These are phyloP conservation scores for Candida multigemmis DNA, from an alignment of 805 yeast species.

Conservation along the genomic window DNA sequence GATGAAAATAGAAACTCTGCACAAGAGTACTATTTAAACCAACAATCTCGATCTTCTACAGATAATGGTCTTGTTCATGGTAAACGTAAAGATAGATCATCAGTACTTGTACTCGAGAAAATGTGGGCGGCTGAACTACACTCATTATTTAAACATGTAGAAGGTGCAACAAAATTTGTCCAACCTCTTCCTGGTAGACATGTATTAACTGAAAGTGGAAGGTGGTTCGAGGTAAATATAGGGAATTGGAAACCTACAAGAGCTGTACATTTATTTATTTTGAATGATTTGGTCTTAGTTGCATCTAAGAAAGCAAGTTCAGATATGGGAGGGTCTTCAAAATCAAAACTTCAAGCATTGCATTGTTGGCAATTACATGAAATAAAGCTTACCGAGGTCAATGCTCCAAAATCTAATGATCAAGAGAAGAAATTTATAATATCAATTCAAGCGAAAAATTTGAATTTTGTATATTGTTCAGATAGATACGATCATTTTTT, in stretches of 20 bases:
- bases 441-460: conserved; percentile 37
- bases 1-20: too few relatives aligned
- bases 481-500: conserved; percentile 49
- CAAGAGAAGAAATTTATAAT: conserved; percentile 28
- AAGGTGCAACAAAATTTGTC: conserved; percentile 79
- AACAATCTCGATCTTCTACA: conserved; percentile 5
- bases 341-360: conserved; percentile 50
- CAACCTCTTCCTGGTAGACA: conserved; percentile 76
- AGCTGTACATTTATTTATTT: conserved; percentile 64
- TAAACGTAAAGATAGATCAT: conserved; percentile 54
- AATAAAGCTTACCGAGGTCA: conserved; percentile 37
- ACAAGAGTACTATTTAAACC: too few relatives aligned
- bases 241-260: conserved; percentile 78
- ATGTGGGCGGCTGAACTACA: conserved; percentile 74
- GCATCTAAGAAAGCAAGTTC: conserved; percentile 47
- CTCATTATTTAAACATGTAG: conserved; percentile 70
- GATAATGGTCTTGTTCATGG: too few relatives aligned
- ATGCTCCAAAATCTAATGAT: conserved; percentile 13
- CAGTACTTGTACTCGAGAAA: conserved; percentile 64
- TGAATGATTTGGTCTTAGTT: conserved; percentile 69
- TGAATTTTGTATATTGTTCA: conserved; percentile 51
- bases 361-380: conserved; percentile 74
- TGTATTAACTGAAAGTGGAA: conserved; percentile 65
- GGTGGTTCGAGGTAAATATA: conserved; percentile 81
- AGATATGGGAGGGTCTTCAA: conserved; percentile 14